Conservation (phyloP, 108 stramenopile genomes). For the Nitzschia palea region DNA sequence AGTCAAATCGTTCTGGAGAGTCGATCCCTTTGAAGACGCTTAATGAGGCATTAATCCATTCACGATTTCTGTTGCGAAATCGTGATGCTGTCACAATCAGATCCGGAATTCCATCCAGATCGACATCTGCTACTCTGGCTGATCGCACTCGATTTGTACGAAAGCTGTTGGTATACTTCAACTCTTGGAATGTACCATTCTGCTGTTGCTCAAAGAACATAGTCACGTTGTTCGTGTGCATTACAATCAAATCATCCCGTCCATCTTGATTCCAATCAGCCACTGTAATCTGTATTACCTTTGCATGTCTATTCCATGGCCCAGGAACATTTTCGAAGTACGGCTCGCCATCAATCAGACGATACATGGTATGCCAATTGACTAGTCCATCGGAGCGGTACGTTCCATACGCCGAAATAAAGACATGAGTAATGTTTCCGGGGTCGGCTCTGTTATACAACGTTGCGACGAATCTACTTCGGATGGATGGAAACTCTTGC, state of each 20-base stretch:
- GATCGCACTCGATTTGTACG: not conserved
- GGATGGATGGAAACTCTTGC: constrained; percentile 7
- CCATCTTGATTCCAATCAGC: constrained; percentile 16
- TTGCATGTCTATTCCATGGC: not conserved
- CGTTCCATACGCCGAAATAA: constrained; percentile 10
- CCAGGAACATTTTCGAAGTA: constrained; percentile 14
- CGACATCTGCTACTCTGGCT: constrained; percentile 1
- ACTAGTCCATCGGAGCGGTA: not conserved
- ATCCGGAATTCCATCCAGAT: constrained; percentile 12
- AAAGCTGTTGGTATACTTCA: not conserved
- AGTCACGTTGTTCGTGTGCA: not conserved
- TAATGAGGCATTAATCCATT: not conserved
- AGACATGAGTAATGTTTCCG: constrained; percentile 10
- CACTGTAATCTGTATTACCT: not conserved
- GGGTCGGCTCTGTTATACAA: constrained; percentile 1
- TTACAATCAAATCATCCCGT: constrained; percentile 7
- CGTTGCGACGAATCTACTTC: not conserved
- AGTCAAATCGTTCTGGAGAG: constrained; percentile 4
- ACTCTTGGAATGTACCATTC: not conserved
- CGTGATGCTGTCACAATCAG: not conserved
- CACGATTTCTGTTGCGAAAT: not conserved
- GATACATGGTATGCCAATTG: constrained; percentile 6
- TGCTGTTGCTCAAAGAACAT: constrained; percentile 10
- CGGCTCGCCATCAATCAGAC: constrained; percentile 12
- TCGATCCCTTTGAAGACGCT: constrained; percentile 6